phyloP scores from a whole-genome alignment of 805 yeast genomes.

The Candida ficus region DNA sequence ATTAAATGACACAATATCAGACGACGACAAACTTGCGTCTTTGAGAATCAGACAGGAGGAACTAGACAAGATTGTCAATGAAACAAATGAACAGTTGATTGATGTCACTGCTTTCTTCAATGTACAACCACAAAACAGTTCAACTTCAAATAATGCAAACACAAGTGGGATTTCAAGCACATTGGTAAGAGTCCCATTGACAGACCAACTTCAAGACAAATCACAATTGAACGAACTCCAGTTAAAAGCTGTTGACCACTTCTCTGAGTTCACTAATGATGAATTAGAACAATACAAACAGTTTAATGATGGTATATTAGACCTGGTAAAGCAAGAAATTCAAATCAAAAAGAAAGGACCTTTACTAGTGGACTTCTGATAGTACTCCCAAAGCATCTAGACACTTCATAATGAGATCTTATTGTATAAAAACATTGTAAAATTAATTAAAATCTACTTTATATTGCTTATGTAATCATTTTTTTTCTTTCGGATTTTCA shows the following conservation, averaged over 20 bases:
- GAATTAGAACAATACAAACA: slow-evolving; percentile 8
- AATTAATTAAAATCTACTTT: no score
- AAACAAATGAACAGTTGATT: slow-evolving; percentile 25
- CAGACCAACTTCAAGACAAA: slow-evolving; percentile 8
- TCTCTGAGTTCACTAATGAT: slow-evolving; percentile 6
- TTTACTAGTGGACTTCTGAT: slow-evolving; percentile 15
- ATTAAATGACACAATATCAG: slow-evolving; percentile 16
- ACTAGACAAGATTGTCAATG: slow-evolving; percentile 41
- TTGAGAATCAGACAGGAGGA: slow-evolving; percentile 38
- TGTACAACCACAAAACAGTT: not conserved
- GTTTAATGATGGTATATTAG: slow-evolving; percentile 12
- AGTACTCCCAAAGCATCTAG: no score
- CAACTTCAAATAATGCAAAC: not conserved
- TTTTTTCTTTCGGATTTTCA: no score
- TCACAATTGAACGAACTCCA: slow-evolving; percentile 6
- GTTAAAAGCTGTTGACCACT: slow-evolving; percentile 4
- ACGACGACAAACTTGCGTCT: slow-evolving; percentile 20
- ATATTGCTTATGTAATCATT: no score
- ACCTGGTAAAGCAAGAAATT: slow-evolving; percentile 11
- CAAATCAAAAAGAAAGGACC: slow-evolving; percentile 17
- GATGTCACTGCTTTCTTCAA: slow-evolving; percentile 23
- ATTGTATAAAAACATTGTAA: not conserved
- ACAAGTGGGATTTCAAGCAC: not conserved
- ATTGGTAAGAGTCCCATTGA: slow-evolving; percentile 11
- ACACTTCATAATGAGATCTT: not conserved